These are phyloP conservation scores for Gossypium turneri DNA, from an alignment of 345 rosid species.

Conservation along the genomic window DNA sequence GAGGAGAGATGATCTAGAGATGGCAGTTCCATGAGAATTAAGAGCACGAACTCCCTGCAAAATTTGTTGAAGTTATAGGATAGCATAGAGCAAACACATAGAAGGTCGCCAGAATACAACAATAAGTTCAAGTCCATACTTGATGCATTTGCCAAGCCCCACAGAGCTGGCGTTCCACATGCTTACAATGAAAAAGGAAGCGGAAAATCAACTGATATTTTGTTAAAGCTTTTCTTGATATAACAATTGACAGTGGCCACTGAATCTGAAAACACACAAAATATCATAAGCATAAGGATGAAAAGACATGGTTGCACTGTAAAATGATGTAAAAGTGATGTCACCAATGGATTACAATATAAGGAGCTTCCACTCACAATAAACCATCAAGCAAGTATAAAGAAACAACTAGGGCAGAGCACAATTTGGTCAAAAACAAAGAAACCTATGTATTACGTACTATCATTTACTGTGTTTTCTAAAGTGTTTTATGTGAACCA, in stretches of 20 bases:
- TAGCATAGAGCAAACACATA: constrained; percentile 9
- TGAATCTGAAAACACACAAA: constrained; percentile 55
- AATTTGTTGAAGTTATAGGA: constrained; percentile 19
- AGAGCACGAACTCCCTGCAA: constrained; percentile 77
- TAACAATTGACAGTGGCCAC: constrained; percentile 93
- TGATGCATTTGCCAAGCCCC: constrained; percentile 98
- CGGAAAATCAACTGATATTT: constrained; percentile 94
- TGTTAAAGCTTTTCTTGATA: constrained; percentile 81
- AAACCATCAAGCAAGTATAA: background rate
- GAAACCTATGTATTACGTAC: background rate
- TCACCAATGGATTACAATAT: background rate
- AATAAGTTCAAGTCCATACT: constrained; percentile 40
- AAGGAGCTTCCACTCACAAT: background rate
- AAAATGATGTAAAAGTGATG: constrained; percentile 8
- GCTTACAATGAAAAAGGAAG: constrained; percentile 86
- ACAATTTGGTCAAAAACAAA: background rate
- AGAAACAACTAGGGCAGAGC: background rate
- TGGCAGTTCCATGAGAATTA: constrained; percentile 67
- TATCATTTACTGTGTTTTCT: background rate
- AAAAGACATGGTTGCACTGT: background rate
- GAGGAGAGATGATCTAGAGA: constrained; percentile 84
- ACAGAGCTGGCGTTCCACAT: constrained; percentile 94
- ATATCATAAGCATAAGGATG: background rate
- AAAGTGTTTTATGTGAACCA: background rate
- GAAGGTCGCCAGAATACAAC: constrained; percentile 1